These are phyloP conservation scores for Phenoliferia sp. DNA, from an alignment of 1,284 basidiomycete genomes.

Conservation along the genomic window DNA sequence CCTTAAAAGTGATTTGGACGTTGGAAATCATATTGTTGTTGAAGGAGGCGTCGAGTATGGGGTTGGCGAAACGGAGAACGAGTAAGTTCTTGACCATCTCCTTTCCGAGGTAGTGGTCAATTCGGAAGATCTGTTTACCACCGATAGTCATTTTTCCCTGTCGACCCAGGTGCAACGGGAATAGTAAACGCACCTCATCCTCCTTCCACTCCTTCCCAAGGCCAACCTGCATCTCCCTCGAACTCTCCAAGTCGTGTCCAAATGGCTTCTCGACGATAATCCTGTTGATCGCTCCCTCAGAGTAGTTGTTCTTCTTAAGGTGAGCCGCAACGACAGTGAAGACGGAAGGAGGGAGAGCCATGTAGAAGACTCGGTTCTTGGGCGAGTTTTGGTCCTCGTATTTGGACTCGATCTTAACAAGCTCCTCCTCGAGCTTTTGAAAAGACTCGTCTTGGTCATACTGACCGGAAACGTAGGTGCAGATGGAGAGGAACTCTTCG, in stretches of 20 bases:
- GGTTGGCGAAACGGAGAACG: slow-evolving; percentile 87
- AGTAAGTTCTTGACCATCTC: slow-evolving; percentile 99
- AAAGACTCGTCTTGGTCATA: slow-evolving; percentile 82
- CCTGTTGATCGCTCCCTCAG: slow-evolving; percentile 67
- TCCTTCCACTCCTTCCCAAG: slow-evolving; percentile 86
- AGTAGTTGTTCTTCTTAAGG: slow-evolving; percentile 74
- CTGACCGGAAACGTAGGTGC: slow-evolving; percentile 75
- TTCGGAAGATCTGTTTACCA: slow-evolving; percentile 74
- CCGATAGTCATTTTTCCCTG: neutral
- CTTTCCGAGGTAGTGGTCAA: slow-evolving; percentile 96
- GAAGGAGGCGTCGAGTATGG: slow-evolving; percentile 79
- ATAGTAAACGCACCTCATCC: slow-evolving; percentile 56
- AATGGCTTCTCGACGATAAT: slow-evolving; percentile 97
- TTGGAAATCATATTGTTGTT: slow-evolving; percentile 92
- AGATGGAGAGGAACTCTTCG: slow-evolving; percentile 72
- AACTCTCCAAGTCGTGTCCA: slow-evolving; percentile 86
- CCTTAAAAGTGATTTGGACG: slow-evolving; percentile 97
- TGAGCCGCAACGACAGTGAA: slow-evolving; percentile 83
- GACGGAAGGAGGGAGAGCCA: slow-evolving; percentile 88
- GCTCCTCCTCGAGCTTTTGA: slow-evolving; percentile 64
- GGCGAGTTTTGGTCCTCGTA: slow-evolving; percentile 52
- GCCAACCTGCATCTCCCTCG: slow-evolving; percentile 66
- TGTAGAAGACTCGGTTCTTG: slow-evolving; percentile 43
- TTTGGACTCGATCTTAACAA: slow-evolving; percentile 65
- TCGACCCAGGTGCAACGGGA: neutral